Conservation (phyloP, 257 asterid genomes). For the Primulina huaijiensis region DNA sequence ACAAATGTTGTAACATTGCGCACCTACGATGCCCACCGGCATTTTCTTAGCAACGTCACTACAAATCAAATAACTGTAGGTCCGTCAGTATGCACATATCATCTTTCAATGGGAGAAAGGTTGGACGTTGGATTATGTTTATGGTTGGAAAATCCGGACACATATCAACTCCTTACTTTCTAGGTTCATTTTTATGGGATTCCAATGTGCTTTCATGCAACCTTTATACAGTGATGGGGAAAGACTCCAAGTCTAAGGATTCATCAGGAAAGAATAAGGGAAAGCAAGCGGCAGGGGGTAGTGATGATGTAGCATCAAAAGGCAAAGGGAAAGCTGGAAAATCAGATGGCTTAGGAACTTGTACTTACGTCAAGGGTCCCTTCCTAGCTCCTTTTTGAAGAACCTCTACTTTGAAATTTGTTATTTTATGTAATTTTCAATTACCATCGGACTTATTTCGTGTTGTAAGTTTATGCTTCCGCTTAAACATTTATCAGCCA, state of each 20-base stretch:
- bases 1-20: no score
- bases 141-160: neutral
- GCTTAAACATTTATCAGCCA: conserved; percentile 48
- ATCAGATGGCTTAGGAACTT: conserved; percentile 85
- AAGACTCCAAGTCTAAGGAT: conserved; percentile 60
- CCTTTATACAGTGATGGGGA: conserved; percentile 56
- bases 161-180: neutral
- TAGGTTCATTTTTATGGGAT: no score
- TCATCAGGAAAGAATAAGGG: conserved; percentile 78
- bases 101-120: neutral
- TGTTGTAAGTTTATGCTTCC: conserved; percentile 4
- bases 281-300: conserved; percentile 81
- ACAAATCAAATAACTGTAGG: neutral
- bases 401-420: neutral
- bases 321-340: conserved; percentile 89
- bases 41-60: no score
- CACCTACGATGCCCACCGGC: no score
- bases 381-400: conserved; percentile 6
- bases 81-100: neutral
- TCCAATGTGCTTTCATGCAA: conserved; percentile 15
- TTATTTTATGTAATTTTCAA: neutral
- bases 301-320: conserved; percentile 75
- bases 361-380: conserved; percentile 94
- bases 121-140: neutral
- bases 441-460: neutral